Evolutionary conservation across 345 rosid species (phyloP).

Genomic region (Linum lewisii): DNA sequence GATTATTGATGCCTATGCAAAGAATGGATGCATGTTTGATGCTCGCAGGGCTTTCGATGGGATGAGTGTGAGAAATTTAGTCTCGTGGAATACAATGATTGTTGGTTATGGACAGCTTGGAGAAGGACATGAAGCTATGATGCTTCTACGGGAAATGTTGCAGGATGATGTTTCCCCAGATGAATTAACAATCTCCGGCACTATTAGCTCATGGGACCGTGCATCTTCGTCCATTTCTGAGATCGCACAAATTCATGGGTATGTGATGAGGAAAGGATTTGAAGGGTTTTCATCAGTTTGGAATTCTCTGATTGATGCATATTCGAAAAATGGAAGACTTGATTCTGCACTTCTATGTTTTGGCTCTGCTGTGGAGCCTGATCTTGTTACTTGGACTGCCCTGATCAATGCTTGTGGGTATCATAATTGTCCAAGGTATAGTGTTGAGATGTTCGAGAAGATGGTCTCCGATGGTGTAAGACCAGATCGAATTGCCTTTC

Average conservation of each 20-base stretch:
- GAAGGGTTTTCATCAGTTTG: constrained; percentile 30
- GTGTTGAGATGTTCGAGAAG: constrained; percentile 33
- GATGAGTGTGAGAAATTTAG: constrained; percentile 45
- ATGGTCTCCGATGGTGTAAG: constrained; percentile 37
- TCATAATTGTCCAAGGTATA: constrained; percentile 42
- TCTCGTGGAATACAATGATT: constrained; percentile 63
- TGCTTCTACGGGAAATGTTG: constrained; percentile 38
- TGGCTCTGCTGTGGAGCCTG: constrained; percentile 29
- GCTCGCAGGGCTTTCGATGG: constrained; percentile 41
- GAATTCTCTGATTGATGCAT: constrained; percentile 48
- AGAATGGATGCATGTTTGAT: constrained; percentile 29
- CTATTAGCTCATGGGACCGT: constrained; percentile 46
- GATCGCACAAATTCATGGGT: constrained; percentile 43
- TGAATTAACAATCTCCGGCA: constrained; percentile 50
- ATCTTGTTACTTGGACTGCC: constrained; percentile 61
- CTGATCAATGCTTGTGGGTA: constrained; percentile 51
- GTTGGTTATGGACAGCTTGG: constrained; percentile 49
- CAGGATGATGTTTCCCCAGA: constrained; percentile 34
- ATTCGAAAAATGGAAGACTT: constrained; percentile 49
- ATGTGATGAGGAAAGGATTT: constrained; percentile 33
- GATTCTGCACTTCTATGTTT: constrained; percentile 41
- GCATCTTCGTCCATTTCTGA: constrained; percentile 29
- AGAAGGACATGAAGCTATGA: constrained; percentile 42
- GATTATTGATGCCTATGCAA: constrained; percentile 51
- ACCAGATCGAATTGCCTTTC: constrained; percentile 53